Conservation (phyloP, 2,329 filamentous ascomycete genomes). For the Dothiorella sarmentorum region DNA sequence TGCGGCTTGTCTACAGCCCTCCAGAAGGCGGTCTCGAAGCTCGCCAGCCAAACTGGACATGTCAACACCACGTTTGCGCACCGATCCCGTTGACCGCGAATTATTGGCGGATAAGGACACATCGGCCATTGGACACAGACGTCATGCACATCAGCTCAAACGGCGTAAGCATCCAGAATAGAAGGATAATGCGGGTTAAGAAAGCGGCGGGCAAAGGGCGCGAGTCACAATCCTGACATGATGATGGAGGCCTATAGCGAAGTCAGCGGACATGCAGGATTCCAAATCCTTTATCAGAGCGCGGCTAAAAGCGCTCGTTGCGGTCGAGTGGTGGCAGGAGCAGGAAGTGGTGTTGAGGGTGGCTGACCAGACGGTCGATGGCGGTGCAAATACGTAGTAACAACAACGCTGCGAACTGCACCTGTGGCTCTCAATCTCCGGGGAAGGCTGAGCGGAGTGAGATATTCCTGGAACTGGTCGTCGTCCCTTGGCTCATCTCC, state of each 20-base stretch:
- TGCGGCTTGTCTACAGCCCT: not conserved
- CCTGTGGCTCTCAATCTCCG: not conserved
- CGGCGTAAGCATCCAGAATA: not conserved
- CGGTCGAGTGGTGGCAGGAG: not conserved
- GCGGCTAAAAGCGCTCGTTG: not conserved
- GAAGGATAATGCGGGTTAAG: not conserved
- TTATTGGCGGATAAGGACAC: constrained; percentile 2
- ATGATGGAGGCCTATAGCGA: not conserved
- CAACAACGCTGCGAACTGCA: not conserved
- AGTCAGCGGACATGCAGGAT: not conserved
- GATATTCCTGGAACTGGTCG: not conserved
- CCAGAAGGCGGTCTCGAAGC: not conserved
- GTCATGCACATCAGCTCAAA: not conserved
- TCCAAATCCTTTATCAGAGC: not conserved
- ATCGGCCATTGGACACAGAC: not conserved
- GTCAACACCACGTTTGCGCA: not conserved
- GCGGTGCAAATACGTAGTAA: not conserved
- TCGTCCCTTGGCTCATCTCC: not conserved
- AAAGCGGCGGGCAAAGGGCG: not conserved
- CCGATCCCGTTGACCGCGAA: not conserved
- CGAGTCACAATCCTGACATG: not conserved
- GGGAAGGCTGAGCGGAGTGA: not conserved
- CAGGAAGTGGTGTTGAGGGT: not conserved
- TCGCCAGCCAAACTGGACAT: not conserved
- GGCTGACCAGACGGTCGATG: not conserved